Evolutionary conservation across 257 asterid species (phyloP), one percentile per base, ranked within the genome.

Genomic region (Solanum okadae): DNA sequence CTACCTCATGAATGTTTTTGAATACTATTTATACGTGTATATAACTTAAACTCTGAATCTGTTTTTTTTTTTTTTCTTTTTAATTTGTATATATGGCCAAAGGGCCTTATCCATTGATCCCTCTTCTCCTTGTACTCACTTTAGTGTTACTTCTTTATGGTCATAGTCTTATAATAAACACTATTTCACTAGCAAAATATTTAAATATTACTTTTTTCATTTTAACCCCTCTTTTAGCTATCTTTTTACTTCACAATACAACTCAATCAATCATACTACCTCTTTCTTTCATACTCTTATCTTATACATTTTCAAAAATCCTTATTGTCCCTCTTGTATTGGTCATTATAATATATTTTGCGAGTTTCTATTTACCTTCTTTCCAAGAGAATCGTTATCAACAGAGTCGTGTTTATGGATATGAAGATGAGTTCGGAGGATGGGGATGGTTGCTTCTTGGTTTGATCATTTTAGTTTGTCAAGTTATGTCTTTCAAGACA

Each of bases 21-120:
- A 27, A 27, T 5, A 13, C 10, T 13, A 6, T 68, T 0, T 6
- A 10, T 65, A 5, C 4, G 0, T 70, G 7, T 72, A 34, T 33
- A 72, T 34, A 72, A 18, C 8, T 72, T 72, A 72, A 34, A 72
- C 27, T 72, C 27, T 34, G 13, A 18, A 71, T 71, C 3, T 16
- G 3, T n/a, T 71, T 71, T 2, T 22, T 15, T 8, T 33, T 33
- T n/a, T 33, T 16, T 71, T n/a, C 33, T 76, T 76, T 52, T 52
- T 52, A 52, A 6, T 83, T 56, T 33, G 12, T 52, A 83, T 52
- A 59, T 31, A 84, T 84, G 87, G 76, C 56, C 72, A 84, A 18
- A 56, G 87, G 44, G 29, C 87, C 87, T 15, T 85, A 81, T n/a
- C 87, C 87, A 61, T 44, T 85, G 20, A 85, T 85, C 78, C 87